Conservation (phyloP, 352 stramenopile genomes). For the Globisporangium emineosum region DNA sequence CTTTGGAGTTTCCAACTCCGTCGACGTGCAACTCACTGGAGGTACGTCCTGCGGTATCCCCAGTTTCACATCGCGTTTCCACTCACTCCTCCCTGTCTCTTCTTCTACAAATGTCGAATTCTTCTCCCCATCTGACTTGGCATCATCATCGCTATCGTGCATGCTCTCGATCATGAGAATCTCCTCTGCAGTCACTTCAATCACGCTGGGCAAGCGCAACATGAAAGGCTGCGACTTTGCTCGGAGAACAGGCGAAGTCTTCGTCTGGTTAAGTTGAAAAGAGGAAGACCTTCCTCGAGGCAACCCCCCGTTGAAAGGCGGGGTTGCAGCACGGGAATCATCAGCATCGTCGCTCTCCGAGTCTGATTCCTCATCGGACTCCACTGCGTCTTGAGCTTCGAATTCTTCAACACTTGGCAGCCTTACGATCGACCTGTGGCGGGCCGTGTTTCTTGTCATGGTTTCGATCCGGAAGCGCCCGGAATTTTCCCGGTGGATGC, state of each 20-base stretch:
- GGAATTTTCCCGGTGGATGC: conserved; percentile 2
- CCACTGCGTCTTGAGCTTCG: conserved; percentile 8
- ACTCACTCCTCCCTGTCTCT: background rate
- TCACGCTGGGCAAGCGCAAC: conserved; percentile 29
- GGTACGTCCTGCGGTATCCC: background rate
- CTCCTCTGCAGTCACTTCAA: conserved; percentile 23
- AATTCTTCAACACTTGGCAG: conserved; percentile 20
- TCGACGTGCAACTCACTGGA: background rate
- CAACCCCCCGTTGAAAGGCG: background rate
- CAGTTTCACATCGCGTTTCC: background rate
- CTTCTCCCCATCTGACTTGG: background rate
- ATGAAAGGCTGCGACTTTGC: conserved; percentile 29
- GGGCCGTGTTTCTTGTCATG: background rate
- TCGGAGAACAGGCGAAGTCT: conserved; percentile 20
- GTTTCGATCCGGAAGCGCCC: conserved; percentile 13
- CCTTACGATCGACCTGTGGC: conserved; percentile 11
- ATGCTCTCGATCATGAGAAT: background rate
- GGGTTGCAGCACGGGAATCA: background rate
- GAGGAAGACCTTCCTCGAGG: conserved; percentile 24
- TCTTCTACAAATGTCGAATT: background rate
- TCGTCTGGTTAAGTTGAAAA: conserved; percentile 15
- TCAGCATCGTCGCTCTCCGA: conserved; percentile 15
- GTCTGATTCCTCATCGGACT: conserved; percentile 12
- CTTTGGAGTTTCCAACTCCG: background rate
- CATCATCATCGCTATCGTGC: background rate